These are phyloP conservation scores for Lagenaria siceraria DNA, from an alignment of 306 rosid species.

Conservation along the genomic window DNA sequence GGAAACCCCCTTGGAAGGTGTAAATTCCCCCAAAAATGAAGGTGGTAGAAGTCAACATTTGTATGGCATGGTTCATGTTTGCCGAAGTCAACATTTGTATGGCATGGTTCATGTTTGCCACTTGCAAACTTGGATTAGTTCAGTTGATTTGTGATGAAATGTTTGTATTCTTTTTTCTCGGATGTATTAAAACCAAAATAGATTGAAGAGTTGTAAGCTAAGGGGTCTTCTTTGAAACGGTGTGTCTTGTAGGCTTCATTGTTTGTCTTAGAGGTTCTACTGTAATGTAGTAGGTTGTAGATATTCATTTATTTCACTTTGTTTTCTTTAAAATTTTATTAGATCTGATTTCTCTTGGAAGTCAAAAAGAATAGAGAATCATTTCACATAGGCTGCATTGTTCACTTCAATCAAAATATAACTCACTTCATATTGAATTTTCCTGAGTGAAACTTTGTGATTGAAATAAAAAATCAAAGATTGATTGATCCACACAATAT, in stretches of 20 bases:
- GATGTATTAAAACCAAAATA: neutral
- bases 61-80: neutral
- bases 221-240: neutral
- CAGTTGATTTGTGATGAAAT: neutral
- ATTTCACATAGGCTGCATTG: neutral
- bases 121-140: neutral
- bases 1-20: slow-evolving; percentile 4
- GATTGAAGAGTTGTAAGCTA: neutral
- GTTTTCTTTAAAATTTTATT: neutral
- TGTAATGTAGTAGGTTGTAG: neutral
- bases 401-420: neutral
- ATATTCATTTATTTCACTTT: neutral
- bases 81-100: neutral
- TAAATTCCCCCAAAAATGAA: neutral
- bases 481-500: neutral
- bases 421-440: neutral
- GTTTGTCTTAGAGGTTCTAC: neutral
- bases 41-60: neutral
- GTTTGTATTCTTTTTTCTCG: neutral
- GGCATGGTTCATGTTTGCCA: neutral
- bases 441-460: neutral
- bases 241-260: neutral
- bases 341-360: neutral
- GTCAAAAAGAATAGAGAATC: neutral
- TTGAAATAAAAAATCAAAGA: neutral